Base-by-base conservation (phyloP, 2,329 filamentous ascomycete species). In the Colletotrichum tofieldiae region DNA sequence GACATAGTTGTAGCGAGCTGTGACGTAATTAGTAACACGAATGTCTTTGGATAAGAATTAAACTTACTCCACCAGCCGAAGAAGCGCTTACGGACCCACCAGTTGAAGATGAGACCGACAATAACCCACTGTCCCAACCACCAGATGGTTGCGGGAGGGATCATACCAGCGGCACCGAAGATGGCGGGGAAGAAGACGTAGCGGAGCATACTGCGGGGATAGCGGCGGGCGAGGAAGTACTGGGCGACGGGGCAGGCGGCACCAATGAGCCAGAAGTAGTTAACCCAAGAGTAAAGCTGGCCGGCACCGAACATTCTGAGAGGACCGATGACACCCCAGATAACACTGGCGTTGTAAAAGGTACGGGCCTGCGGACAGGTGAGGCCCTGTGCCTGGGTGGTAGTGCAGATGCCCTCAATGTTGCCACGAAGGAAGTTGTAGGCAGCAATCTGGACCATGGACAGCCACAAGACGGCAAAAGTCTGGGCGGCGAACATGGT, bases 291-390 rank as follows among this genome's bases (percentile, higher is more conserved):
- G 77, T 90, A 90, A 3, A 87, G 80, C n/a, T 84, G 80, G 32
- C 80, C 81, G n/a, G 75, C 75, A 18, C 81, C 80, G 65, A 82
- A 82, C 45, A 82, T 79, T 60, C 76, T 75, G 47, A 67, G 75
- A 2, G 81, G 81, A 1, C 81, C 90, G 67, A 92, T 89, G 23
- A 89, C 84, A 69, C 90, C 90, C 90, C 89, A 91, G 67, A 90
- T 86, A 7, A 91, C 84, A 26, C 87, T 89, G 35, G 86, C 87
- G 32, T 88, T 90, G 81, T 89, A 91, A 77, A 91, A 91, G 0
- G 90, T 88, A 32, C 85, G 85, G 20, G 87, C 87, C 45, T 85
- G 84, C 11, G 90, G 89, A 76, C 89, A 91, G 29, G 82, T 88
- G 75, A 90, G 87, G 62, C 86, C 85, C 75, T 86, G 85, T 1